Evolutionary conservation across 129 eudicot species (phyloP).

Genomic region (Lonicera japonica): DNA sequence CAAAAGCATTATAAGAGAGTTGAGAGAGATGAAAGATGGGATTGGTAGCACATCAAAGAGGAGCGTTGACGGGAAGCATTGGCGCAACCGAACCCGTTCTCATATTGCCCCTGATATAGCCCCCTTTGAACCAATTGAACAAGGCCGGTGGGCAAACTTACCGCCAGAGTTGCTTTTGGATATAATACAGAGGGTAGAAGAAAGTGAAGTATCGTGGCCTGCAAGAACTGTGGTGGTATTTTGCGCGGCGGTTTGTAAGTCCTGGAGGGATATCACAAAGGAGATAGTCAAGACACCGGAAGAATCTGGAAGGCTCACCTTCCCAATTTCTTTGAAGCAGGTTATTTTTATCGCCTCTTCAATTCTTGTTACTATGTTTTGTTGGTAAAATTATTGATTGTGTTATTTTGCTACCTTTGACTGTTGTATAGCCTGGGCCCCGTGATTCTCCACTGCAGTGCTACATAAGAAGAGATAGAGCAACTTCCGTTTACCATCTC

Average conservation of each 20-base stretch:
- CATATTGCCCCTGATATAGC: conserved; percentile 85
- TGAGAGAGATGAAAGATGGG: conserved; percentile 81
- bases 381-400: not conserved
- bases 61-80: conserved; percentile 65
- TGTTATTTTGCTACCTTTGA: not conserved
- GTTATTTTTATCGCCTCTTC: conserved; percentile 21
- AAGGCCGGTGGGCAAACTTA: conserved; percentile 91
- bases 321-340: conserved; percentile 95
- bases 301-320: conserved; percentile 84
- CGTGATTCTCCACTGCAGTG: conserved; percentile 84
- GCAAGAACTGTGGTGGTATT: conserved; percentile 68
- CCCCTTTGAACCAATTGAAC: conserved; percentile 38
- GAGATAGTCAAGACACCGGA: conserved; percentile 89
- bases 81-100: conserved; percentile 64
- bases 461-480: conserved; percentile 83
- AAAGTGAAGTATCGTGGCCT: conserved; percentile 85
- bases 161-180: conserved; percentile 93
- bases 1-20: conserved; percentile 72
- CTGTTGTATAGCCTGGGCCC: conserved; percentile 73
- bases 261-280: conserved; percentile 89
- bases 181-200: conserved; percentile 75
- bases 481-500: conserved; percentile 58
- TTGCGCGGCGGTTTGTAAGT: conserved; percentile 87
- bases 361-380: not conserved
- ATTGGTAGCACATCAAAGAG: conserved; percentile 70